Base-by-base conservation (phyloP, 2,329 filamentous ascomycete genomes). In the Knoxdaviesia proteae region DNA sequence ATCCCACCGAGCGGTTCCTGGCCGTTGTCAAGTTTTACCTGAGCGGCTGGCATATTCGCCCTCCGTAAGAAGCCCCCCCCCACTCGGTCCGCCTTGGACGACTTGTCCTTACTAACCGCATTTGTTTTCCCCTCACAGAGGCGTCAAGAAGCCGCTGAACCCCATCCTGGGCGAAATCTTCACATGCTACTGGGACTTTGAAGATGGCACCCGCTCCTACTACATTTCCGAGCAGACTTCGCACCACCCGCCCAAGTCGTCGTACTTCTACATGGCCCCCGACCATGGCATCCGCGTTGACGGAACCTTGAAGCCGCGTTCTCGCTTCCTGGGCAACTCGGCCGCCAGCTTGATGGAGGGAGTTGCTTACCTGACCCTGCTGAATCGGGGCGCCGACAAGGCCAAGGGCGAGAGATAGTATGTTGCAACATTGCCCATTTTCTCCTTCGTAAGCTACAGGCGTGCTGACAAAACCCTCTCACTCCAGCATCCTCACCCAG, bases 261-360 rank as follows among this genome's bases (percentile, higher is more conserved):
- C 86, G 61, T 98, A 98, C 65, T 98, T 98, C 60, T 98, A 94
- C 64, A 87, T 94, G 78, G 87, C 84, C 0, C 90, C 90, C 3
- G 77, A 93, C 43, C 84, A 96, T 55, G 67, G 92, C 55, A 93
- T 98, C 51, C 77, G 90, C 44, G 93, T 98, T 52, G 90, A 98
- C 54, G 90, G 90, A 20, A 93, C 84, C 4, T 67, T 98, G 50
- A 96, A 96, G 58, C 90, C 90, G 1, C 74, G 87, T 52, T 94
- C 87, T 61, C 92, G 80, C 55, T 98, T 98, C 54, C 63, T 98
- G 36, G 90, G 90, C 42, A 98, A 98, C 61, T 98, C 90, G 3
- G 90, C 90, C 1, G 90, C 88, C 36, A 96, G 88, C 61, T 68
- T 98, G 64, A 98, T 98, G 90, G 92, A 98, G 56, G 90, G 90